Evolutionary conservation across 192 early-diverging fungal species (phyloP).

Genomic region (Phycomyces nitens): DNA sequence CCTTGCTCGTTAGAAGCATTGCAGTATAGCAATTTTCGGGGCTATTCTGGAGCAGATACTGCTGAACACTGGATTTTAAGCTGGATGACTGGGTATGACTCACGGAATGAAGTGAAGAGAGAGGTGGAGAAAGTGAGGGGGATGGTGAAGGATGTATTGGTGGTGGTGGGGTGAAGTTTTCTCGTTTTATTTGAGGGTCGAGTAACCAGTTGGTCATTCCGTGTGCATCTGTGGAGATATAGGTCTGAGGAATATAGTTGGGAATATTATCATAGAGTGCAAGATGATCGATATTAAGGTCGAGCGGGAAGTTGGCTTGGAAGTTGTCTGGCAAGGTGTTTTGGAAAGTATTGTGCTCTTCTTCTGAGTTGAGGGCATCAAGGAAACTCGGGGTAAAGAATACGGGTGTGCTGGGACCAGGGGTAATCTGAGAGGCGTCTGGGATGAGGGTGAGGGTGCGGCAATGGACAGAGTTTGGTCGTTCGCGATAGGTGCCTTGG

Average conservation of each 20-base stretch:
- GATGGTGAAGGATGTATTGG: conserved; percentile 14
- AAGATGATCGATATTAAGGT: too few relatives aligned
- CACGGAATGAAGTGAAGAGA: neutral
- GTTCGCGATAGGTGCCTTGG: too few relatives aligned
- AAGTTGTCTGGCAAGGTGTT: conserved; percentile 4
- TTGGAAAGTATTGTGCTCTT: conserved; percentile 5
- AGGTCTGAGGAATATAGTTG: too few relatives aligned
- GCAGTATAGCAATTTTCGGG: conserved; percentile 57
- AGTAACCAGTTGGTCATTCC: too few relatives aligned
- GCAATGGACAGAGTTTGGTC: neutral
- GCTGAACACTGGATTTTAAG: conserved; percentile 6
- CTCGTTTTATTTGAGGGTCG: neutral
- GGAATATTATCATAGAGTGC: too few relatives aligned
- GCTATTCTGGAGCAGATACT: conserved; percentile 20
- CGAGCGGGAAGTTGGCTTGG: neutral
- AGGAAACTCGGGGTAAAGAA: conserved; percentile 72
- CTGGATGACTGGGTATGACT: neutral
- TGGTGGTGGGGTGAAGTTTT: neutral
- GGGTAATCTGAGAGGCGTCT: neutral
- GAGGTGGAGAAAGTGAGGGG: neutral
- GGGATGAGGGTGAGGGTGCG: neutral
- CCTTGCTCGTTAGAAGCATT: conserved; percentile 79
- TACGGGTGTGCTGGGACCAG: conserved; percentile 53
- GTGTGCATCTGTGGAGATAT: too few relatives aligned
- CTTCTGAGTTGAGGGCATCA: conserved; percentile 55